These are phyloP conservation scores for Phytophthora melonis DNA, from an alignment of 352 stramenopile species.

Conservation along the genomic window DNA sequence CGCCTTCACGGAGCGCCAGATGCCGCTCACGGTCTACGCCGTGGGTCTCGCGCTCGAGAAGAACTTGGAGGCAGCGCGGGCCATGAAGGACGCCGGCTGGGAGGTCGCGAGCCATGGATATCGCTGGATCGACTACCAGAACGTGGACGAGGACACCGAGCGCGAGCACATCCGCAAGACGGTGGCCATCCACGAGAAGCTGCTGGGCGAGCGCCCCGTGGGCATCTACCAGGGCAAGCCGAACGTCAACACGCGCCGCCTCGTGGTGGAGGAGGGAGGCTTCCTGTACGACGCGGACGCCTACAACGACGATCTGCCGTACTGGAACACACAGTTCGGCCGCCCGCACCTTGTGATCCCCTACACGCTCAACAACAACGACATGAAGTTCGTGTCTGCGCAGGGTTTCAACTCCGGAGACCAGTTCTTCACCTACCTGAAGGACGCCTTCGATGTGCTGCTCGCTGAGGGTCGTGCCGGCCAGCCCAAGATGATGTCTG, in stretches of 20 bases:
- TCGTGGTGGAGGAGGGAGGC: conserved; percentile 93
- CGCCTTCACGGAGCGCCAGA: conserved; percentile 87
- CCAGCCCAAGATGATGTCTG: conserved; percentile 95
- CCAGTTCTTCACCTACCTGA: conserved; percentile 95
- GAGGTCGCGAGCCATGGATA: conserved; percentile 96
- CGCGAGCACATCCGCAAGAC: conserved; percentile 93
- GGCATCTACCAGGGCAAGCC: conserved; percentile 98
- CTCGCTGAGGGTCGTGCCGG: conserved; percentile 91
- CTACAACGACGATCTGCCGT: conserved; percentile 96
- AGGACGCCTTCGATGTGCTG: conserved; percentile 89
- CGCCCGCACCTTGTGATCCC: conserved; percentile 95
- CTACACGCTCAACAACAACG: conserved; percentile 96
- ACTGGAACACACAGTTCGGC: conserved; percentile 93
- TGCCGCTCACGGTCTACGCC: conserved; percentile 95
- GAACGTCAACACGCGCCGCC: conserved; percentile 91
- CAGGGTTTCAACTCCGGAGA: conserved; percentile 94
- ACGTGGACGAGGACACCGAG: conserved; percentile 92
- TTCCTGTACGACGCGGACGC: conserved; percentile 97
- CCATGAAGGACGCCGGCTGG: conserved; percentile 94
- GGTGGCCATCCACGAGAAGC: conserved; percentile 91
- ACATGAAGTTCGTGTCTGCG: conserved; percentile 95
- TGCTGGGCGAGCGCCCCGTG: conserved; percentile 91
- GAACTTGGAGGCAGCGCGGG: conserved; percentile 89
- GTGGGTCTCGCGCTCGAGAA: conserved; percentile 96
- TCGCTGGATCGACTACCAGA: conserved; percentile 97